These are phyloP conservation scores for Fagopyrum tataricum DNA, from an alignment of 148 eudicot species.

Conservation along the genomic window DNA sequence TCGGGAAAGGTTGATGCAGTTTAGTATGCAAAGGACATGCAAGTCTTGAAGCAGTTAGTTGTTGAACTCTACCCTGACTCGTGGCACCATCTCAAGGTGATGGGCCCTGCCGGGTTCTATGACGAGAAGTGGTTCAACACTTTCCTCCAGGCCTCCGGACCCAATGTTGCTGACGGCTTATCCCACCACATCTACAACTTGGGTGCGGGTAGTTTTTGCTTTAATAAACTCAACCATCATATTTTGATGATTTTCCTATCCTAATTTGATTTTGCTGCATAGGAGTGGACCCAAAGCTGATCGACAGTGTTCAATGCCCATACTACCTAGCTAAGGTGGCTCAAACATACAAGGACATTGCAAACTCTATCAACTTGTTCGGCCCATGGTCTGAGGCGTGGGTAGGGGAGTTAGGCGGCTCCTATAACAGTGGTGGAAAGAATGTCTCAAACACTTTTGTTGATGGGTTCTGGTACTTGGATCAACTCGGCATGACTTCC, in stretches of 20 bases:
- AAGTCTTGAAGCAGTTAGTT: neutral
- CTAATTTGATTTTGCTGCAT: constrained; percentile 4
- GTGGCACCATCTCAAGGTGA: neutral
- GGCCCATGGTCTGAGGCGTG: constrained; percentile 39
- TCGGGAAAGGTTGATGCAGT: neutral
- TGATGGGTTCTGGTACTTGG: constrained; percentile 58
- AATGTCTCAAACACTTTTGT: constrained; percentile 42
- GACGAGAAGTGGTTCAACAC: neutral
- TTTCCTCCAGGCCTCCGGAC: neutral
- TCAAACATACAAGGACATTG: constrained; percentile 25
- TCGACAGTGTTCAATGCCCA: constrained; percentile 38
- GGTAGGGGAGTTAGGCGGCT: constrained; percentile 64
- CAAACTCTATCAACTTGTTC: constrained; percentile 9
- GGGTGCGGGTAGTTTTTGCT: neutral
- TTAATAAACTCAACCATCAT: no score
- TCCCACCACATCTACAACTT: neutral
- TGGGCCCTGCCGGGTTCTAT: neutral
- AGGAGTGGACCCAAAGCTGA: constrained; percentile 28
- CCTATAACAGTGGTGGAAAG: constrained; percentile 53
- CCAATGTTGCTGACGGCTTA: neutral
- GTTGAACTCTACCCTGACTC: neutral
- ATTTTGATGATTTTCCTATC: no score
- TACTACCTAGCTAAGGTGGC: constrained; percentile 26
- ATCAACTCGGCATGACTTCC: constrained; percentile 58
- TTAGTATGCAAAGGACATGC: neutral